Base-by-base conservation (phyloP, 2,329 filamentous ascomycete genomes). In the Pseudophaeomoniella oleicola region DNA sequence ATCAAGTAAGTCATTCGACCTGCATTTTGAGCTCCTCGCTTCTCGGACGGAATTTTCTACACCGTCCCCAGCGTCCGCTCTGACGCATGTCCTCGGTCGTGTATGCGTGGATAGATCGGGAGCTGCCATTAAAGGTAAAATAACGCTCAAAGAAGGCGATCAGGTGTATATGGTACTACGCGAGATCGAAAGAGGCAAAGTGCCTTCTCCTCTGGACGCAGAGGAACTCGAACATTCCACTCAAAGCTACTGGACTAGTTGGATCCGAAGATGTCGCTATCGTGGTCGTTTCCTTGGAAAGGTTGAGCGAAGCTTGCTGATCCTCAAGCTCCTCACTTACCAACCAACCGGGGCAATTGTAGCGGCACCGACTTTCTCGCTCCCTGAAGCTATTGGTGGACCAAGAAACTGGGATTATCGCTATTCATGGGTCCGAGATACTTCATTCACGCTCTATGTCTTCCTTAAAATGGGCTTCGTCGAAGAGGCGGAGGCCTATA, bases 281-380 rank as follows among this genome's bases (percentile, higher is more conserved):
- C 74, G 72, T 40, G 81, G 81, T 4, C 69, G 75, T 19, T 86
- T 80, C 71, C 67, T 77, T 37, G 79, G 85, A 53, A 74, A 81
- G 2, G 77, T 86, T 4, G 65, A 67, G 16, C 66, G 81, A 38
- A 84, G 79, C 49, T 59, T 86, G 35, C 71, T 86, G 63, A 74
- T 84, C 37, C 57, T 86, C 32, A 86, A 86, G 55, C 66, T 86
- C 57, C 64, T 86, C 46, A 85, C 80, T 0, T 86, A 78, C 46
- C 81, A 86, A 49, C 81, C 80, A 0, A 86, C 80, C 0, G 81
- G 81, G 2, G 81, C 81, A 5, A 85, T 86, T 35, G 68, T 85
- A 19, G 81, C 81, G 1, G 71, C 81, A 2, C 80, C 81, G 0
- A 86, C 80, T 0, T 87, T 86, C 48, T 84, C 80, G 0, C 67